A percentile compares a stretch with the other conserved stretches of the same genome.
Conservation (phyloP, 768 basidiomycete genomes). For the Amylocystis lapponica region DNA sequence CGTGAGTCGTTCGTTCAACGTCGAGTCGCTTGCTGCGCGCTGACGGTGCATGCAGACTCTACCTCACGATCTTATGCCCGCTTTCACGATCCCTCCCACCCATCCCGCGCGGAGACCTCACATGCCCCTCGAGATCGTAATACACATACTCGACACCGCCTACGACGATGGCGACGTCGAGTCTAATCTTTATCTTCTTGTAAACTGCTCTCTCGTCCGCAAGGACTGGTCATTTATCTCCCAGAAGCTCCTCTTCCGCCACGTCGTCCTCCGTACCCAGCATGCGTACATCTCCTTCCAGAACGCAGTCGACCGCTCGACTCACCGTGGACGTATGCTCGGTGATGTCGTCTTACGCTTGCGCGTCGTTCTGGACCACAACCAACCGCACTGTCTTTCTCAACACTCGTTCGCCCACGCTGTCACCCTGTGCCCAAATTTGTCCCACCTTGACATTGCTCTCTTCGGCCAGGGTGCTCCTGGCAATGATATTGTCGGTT, state of each 20-base stretch:
- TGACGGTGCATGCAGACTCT: constrained; percentile 18
- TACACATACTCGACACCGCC: constrained; percentile 57
- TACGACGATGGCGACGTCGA: constrained; percentile 34
- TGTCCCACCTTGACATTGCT: constrained; percentile 49
- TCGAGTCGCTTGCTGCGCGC: too few relatives aligned
- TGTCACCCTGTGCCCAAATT: constrained; percentile 52
- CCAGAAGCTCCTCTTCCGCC: constrained; percentile 60
- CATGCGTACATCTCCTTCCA: constrained; percentile 49
- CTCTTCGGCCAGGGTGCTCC: constrained; percentile 54
- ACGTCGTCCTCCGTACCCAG: constrained; percentile 49
- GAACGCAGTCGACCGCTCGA: constrained; percentile 41
- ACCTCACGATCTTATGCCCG: constrained; percentile 10
- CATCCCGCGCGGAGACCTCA: constrained; percentile 5
- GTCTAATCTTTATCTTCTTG: constrained; percentile 38
- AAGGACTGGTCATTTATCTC: constrained; percentile 57
- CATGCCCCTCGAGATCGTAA: constrained; percentile 59
- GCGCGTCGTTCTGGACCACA: constrained; percentile 57
- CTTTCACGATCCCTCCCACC: too few relatives aligned
- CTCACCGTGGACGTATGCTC: constrained; percentile 43
- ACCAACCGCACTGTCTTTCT: constrained; percentile 54
- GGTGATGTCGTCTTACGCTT: constrained; percentile 49
- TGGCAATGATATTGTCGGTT: constrained; percentile 44
- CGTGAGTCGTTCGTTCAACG: too few relatives aligned
- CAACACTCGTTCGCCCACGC: constrained; percentile 54
- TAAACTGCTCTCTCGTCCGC: constrained; percentile 57